A percentile compares a stretch with the other conserved stretches of the same genome.
These are phyloP conservation scores for Pyrenophora tritici-repentis DNA, from an alignment of 2,329 filamentous ascomycete species.

Conservation along the genomic window DNA sequence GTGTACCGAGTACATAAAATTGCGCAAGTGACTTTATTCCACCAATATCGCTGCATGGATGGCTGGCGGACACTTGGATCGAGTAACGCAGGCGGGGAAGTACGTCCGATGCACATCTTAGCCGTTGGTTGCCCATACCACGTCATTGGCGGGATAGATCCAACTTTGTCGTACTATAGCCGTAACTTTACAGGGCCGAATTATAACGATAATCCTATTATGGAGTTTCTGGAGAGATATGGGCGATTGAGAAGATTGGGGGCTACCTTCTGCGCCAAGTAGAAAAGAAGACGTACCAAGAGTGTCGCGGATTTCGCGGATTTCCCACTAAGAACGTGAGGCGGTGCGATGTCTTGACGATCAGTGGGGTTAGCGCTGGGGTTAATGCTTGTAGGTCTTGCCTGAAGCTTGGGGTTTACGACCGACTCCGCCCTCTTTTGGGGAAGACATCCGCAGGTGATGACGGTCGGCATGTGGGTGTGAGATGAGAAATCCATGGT, in stretches of 20 bases:
- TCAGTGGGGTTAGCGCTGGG: slow-evolving; percentile 23
- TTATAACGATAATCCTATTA: no score
- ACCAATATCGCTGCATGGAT: slow-evolving; percentile 9
- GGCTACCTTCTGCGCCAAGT: no score
- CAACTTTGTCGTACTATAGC: no score
- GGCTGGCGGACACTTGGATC: slow-evolving; percentile 7
- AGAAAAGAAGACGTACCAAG: no score
- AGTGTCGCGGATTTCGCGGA: no score
- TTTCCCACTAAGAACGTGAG: no score
- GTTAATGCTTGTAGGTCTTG: slow-evolving; percentile 20
- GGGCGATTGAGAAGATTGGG: no score
- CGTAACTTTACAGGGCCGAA: no score
- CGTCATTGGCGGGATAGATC: no score
- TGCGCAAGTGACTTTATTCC: background rate
- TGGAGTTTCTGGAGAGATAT: no score
- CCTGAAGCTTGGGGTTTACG: slow-evolving; percentile 16
- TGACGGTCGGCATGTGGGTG: slow-evolving; percentile 8
- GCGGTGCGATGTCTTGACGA: slow-evolving; percentile 11
- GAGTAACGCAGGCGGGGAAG: slow-evolving; percentile 15
- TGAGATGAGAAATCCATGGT: background rate
- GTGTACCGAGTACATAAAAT: no score
- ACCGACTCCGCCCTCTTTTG: slow-evolving; percentile 12
- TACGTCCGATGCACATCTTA: slow-evolving; percentile 15
- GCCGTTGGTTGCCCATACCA: slow-evolving; percentile 15
- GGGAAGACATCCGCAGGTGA: slow-evolving; percentile 18